Conservation (phyloP, 2,329 filamentous ascomycete genomes). For the Penicillium paneum region DNA sequence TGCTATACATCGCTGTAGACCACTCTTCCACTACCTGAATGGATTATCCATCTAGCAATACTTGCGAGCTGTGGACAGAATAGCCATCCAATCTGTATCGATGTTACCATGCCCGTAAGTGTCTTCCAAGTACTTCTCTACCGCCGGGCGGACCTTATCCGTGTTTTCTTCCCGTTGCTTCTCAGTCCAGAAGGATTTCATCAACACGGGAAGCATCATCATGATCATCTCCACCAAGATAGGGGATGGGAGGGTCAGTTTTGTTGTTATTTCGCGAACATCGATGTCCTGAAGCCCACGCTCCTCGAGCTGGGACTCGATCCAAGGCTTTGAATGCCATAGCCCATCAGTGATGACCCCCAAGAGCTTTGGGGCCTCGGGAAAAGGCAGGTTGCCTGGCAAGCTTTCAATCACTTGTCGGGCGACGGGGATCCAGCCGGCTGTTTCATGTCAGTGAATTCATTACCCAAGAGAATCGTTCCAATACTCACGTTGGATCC, state of each 20-base stretch:
- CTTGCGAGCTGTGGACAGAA: slow-evolving; percentile 33
- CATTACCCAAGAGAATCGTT: neutral
- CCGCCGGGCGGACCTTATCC: slow-evolving; percentile 19
- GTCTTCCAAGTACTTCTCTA: slow-evolving; percentile 26
- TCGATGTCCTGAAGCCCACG: slow-evolving; percentile 26
- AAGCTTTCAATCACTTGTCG: slow-evolving; percentile 26
- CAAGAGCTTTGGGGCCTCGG: slow-evolving; percentile 21
- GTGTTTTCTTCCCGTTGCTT: slow-evolving; percentile 24
- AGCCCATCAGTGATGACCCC: slow-evolving; percentile 12
- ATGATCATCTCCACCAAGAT: slow-evolving; percentile 23
- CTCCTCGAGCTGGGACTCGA: slow-evolving; percentile 21
- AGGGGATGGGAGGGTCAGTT: slow-evolving; percentile 10
- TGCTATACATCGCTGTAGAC: neutral
- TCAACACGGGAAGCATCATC: slow-evolving; percentile 22
- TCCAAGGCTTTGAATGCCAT: slow-evolving; percentile 25
- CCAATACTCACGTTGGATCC: slow-evolving; percentile 31
- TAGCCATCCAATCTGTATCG: slow-evolving; percentile 26
- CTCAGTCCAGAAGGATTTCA: slow-evolving; percentile 29
- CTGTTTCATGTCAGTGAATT: slow-evolving; percentile 10
- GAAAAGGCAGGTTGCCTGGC: slow-evolving; percentile 27
- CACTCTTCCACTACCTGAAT: neutral
- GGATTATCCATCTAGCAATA: slow-evolving; percentile 5
- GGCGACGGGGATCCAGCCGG: slow-evolving; percentile 29
- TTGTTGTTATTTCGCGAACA: slow-evolving; percentile 18
- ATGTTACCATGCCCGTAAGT: slow-evolving; percentile 25